Evolutionary conservation across 345 rosid species (phyloP).

Genomic region (Syzygium aromaticum): DNA sequence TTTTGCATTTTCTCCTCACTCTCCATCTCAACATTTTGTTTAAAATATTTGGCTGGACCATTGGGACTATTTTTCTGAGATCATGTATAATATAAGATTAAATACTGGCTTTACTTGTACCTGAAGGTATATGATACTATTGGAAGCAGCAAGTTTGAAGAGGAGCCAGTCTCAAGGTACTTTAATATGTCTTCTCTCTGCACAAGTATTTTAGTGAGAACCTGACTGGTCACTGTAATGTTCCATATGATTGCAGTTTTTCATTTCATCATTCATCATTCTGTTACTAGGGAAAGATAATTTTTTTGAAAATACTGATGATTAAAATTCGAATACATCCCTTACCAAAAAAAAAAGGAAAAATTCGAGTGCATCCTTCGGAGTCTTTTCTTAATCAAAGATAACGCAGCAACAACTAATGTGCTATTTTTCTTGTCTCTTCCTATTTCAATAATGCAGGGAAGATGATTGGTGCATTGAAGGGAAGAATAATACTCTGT

Average conservation of each 20-base stretch:
- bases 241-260: background rate
- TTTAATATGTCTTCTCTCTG: background rate
- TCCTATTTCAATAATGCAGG: slow-evolving; percentile 42
- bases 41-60: background rate
- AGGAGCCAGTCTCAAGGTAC: slow-evolving; percentile 64
- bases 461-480: slow-evolving; percentile 82
- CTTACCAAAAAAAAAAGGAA: too few relatives aligned
- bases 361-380: background rate
- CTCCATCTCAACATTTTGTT: background rate
- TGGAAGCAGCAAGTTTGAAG: slow-evolving; percentile 71
- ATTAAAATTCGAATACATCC: background rate
- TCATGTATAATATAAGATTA: background rate
- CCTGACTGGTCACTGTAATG: background rate
- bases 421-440: background rate
- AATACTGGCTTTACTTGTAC: slow-evolving; percentile 5
- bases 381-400: background rate
- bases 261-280: background rate
- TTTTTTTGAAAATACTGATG: background rate
- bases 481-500: slow-evolving; percentile 53
- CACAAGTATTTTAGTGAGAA: background rate
- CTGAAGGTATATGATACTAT: slow-evolving; percentile 80
- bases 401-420: background rate
- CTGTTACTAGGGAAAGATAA: background rate
- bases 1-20: background rate
- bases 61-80: background rate